phyloP scores from a whole-genome alignment of 768 basidiomycete genomes.

The Lactarius hatsudake region DNA sequence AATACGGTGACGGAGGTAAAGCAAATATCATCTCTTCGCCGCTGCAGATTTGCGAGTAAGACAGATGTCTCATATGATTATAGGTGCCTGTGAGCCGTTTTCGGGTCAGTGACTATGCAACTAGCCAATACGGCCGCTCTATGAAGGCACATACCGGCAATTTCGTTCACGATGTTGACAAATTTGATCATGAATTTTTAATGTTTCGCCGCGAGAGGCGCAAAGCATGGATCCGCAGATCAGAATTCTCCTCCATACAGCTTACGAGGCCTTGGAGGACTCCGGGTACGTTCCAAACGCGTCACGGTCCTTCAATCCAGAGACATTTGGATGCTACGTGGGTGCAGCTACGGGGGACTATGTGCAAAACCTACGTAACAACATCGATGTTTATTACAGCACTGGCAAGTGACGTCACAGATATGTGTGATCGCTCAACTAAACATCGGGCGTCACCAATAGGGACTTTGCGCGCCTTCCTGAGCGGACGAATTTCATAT shows the following conservation, averaged over 20 bases:
- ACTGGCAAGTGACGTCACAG: conserved; percentile 45
- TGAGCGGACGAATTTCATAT: conserved; percentile 70
- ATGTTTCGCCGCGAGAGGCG: conserved; percentile 71
- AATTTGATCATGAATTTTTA: conserved; percentile 74
- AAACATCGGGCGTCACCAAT: background rate
- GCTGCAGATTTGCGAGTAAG: background rate
- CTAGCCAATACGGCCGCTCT: conserved; percentile 36
- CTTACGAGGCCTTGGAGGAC: conserved; percentile 66
- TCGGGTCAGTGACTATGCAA: conserved; percentile 41
- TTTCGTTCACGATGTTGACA: conserved; percentile 54
- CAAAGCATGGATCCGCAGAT: conserved; percentile 77
- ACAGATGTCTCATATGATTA: conserved; percentile 17
- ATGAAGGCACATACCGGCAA: conserved; percentile 59
- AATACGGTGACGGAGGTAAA: conserved; percentile 58
- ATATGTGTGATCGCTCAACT: background rate
- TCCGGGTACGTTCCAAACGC: conserved; percentile 66
- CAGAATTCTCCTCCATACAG: conserved; percentile 61
- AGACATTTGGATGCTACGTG: conserved; percentile 61
- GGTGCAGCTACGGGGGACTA: conserved; percentile 74
- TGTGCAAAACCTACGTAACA: conserved; percentile 55
- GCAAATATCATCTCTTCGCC: background rate
- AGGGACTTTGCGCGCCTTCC: conserved; percentile 69
- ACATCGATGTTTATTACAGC: conserved; percentile 69
- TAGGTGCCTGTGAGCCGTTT: conserved; percentile 67
- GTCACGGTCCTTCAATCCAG: conserved; percentile 49